These are phyloP conservation scores for Calocera cornea DNA, from an alignment of 768 basidiomycete species.

Conservation along the genomic window DNA sequence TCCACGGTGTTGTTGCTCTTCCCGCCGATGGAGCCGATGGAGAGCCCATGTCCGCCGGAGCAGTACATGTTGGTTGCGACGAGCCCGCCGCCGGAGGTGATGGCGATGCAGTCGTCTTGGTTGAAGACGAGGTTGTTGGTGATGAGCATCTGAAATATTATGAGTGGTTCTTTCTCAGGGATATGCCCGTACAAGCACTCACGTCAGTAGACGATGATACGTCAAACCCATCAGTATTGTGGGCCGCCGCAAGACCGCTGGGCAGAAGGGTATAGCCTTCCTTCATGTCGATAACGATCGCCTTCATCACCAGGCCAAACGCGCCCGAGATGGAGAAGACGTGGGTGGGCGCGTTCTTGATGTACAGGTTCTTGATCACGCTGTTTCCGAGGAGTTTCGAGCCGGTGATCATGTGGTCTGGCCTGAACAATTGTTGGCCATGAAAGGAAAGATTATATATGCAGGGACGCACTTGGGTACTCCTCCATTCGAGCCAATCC, in stretches of 20 bases:
- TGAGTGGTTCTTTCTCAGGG: too few relatives aligned
- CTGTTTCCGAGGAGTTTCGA: slow-evolving; percentile 12
- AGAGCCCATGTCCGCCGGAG: slow-evolving; percentile 12
- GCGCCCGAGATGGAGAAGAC: slow-evolving; percentile 11
- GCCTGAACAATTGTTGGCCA: slow-evolving; percentile 3
- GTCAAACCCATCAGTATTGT: slow-evolving; percentile 14
- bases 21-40: slow-evolving; percentile 11
- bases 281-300: slow-evolving; percentile 11
- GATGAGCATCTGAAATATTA: slow-evolving; percentile 7
- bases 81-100: slow-evolving; percentile 11
- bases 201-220: slow-evolving; percentile 8
- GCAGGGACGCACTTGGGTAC: slow-evolving; percentile 5
- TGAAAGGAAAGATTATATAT: not conserved
- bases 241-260: slow-evolving; percentile 9
- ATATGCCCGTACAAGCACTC: not conserved
- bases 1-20: slow-evolving; percentile 14
- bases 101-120: slow-evolving; percentile 13
- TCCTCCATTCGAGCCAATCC: slow-evolving; percentile 13
- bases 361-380: slow-evolving; percentile 15
- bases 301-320: slow-evolving; percentile 12
- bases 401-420: slow-evolving; percentile 13
- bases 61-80: slow-evolving; percentile 12
- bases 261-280: slow-evolving; percentile 10
- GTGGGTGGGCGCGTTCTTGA: slow-evolving; percentile 9
- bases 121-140: slow-evolving; percentile 14